Base-by-base conservation (phyloP, 1,284 basidiomycete species). In the Cryptococcus hybrid region DNA sequence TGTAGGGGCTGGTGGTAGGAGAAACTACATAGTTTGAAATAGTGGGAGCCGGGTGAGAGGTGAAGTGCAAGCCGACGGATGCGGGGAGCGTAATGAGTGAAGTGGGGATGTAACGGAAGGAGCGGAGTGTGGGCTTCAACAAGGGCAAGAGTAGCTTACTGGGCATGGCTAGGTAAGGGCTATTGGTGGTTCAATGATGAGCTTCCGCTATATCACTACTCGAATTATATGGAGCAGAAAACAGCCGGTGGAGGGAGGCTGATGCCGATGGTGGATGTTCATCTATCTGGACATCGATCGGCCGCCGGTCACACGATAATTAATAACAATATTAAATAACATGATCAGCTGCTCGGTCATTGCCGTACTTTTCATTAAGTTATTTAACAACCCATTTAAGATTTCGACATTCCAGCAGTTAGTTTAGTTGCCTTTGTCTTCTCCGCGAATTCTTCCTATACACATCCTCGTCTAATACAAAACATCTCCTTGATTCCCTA, bases 1-100 rank as follows among this genome's bases (percentile, higher is more conserved):
- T 72, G 70, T 7, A 75, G 59, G 7, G 69, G 43, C 71, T 64
- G 8, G 69, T 64, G 3, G 58, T 60, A 13, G 61, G 55, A n/a
- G 65, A 52, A 7, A 50, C 34, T 36, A 73, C 55, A 55, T 64
- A 63, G n/a, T 64, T 57, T 11, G 52, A 40, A 2, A 61, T 57
- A 9, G 63, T 52, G 1, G 61, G 62, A 3, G 61, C 56, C 8
- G 65, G 55, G 35, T 64, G 56, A 4, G 64, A 44, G 13, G 60
- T 49, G 30, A 67, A 24, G 51, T 69, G 65, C 1, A 65, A 54
- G 1, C 59, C 51, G 15, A 70, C 46, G 0, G 65, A 53, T 2
- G 61, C 55, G 3, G 60, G 56, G 12, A 68, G 60, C 35, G 65
- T 60, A 50, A 68, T 60, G 11, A 69, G 42, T 2, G 67, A 57